Percentiles rank a stretch among this genome's conserved stretches.
phyloP scores from a whole-genome alignment of 2,329 filamentous ascomycete species.

The Beauveria scarabaeidicola region DNA sequence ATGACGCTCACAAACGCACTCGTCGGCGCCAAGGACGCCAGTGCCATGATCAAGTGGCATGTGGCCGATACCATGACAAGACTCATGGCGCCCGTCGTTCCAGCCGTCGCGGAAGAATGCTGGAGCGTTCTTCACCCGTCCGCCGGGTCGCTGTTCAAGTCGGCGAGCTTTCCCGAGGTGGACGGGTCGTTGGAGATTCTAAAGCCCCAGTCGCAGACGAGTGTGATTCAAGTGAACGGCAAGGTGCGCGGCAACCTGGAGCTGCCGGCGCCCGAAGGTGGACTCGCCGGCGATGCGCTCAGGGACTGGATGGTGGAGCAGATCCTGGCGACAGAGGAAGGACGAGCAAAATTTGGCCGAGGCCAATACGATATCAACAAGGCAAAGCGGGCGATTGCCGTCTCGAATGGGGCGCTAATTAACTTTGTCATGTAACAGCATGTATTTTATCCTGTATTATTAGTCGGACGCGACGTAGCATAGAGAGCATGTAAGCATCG shows the following conservation, averaged over 20 bases:
- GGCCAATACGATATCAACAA: slow-evolving; percentile 36
- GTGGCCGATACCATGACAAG: slow-evolving; percentile 52
- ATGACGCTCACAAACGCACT: slow-evolving; percentile 72
- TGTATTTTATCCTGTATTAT: background rate
- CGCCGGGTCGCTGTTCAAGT: slow-evolving; percentile 31
- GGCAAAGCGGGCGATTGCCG: slow-evolving; percentile 58
- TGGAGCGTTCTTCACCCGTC: slow-evolving; percentile 52
- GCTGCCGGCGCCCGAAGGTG: slow-evolving; percentile 43
- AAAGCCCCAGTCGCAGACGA: slow-evolving; percentile 41
- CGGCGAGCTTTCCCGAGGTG: slow-evolving; percentile 49
- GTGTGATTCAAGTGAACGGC: slow-evolving; percentile 74
- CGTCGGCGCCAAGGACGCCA: slow-evolving; percentile 33
- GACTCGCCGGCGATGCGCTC: slow-evolving; percentile 36
- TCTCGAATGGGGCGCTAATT: slow-evolving; percentile 57
- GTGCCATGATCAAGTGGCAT: slow-evolving; percentile 36
- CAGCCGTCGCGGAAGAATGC: slow-evolving; percentile 73
- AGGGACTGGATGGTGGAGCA: slow-evolving; percentile 52
- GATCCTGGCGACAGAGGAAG: slow-evolving; percentile 54
- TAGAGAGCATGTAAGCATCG: background rate
- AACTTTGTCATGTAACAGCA: slow-evolving; percentile 57
- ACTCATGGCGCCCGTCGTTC: slow-evolving; percentile 71
- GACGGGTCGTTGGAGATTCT: slow-evolving; percentile 45
- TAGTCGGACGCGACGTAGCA: background rate
- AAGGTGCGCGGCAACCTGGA: slow-evolving; percentile 61
- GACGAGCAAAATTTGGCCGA: slow-evolving; percentile 44